Base-by-base conservation (phyloP, 2,329 filamentous ascomycete species). In the Pseudopyrenochaeta lycopersici region DNA sequence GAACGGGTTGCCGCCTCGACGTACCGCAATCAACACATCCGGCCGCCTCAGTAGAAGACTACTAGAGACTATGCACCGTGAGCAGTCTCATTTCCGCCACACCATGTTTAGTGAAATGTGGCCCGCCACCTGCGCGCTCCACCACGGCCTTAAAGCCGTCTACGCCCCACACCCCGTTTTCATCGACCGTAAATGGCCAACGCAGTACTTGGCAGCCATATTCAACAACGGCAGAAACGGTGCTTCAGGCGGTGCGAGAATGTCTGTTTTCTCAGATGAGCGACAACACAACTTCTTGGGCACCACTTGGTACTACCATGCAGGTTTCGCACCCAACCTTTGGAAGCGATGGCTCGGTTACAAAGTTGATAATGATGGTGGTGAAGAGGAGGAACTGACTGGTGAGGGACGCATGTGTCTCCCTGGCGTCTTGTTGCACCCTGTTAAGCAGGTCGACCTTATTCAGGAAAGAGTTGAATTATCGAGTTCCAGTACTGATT, bases 101-200 rank as follows among this genome's bases (percentile, higher is more conserved):
- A 87, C 81, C 73, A 92, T 88, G 88, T 92, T 90, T 71, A 85
- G 84, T 21, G 90, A 93, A 74, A 93, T 93, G 90, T 92, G 89
- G 76, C 89, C 89, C 1, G 83, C 88, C 0, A 85, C 83, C 1
- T 83, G 87, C 68, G 88, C 89, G 0, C 79, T 93, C 4, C 90
- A 92, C 63, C 90, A 91, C 67, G 90, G 90, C 1, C 81, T 91
- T 66, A 93, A 93, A 76, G 90, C 89, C 18, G 88, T 91, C 0
- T 91, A 88, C 64, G 81, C 80, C 2, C 84, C 84, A 0, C 83
- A 85, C 42, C 82, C 84, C 0, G 82, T 85, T 12, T 85, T 82
- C 66, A 80, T 85, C 29, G 84, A 85, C 64, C 81, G 82, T 3
- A 76, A 79, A 31, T 85, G 83, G 84, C 82, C 83, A 0, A 78